phyloP scores from a whole-genome alignment of 352 stramenopile genomes.

The Phytophthora constricta region DNA sequence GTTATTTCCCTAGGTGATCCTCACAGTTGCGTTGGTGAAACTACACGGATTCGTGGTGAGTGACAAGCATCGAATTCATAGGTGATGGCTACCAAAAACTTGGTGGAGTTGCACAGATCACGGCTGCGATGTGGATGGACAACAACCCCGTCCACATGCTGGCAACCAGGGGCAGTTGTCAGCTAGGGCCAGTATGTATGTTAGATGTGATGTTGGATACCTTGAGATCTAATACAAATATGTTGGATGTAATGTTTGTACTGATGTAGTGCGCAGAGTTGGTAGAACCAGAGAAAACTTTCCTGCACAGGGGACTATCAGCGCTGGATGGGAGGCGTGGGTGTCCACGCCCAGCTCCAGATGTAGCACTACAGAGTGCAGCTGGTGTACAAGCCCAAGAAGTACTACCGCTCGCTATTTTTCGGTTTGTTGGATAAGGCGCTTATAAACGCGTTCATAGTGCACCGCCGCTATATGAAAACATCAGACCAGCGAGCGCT shows the following conservation, averaged over 20 bases:
- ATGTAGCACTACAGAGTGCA: background rate
- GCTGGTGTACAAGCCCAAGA: background rate
- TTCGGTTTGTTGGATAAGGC: background rate
- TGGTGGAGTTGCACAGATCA: background rate
- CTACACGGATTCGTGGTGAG: too few relatives aligned
- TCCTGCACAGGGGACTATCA: background rate
- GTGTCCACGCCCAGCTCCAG: background rate
- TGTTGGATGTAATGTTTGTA: background rate
- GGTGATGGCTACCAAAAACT: too few relatives aligned
- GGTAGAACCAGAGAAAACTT: background rate
- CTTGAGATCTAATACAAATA: background rate
- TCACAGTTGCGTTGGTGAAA: too few relatives aligned
- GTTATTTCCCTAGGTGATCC: too few relatives aligned
- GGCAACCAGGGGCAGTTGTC: background rate
- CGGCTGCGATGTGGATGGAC: background rate
- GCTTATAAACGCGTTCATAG: background rate
- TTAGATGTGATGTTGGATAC: background rate
- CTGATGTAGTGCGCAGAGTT: background rate
- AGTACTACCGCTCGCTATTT: slow-evolving; percentile 5
- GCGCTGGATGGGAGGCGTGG: background rate
- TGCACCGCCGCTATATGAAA: background rate
- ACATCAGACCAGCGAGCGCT: background rate
- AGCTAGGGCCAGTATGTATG: background rate
- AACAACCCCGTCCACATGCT: background rate
- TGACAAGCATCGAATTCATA: too few relatives aligned